These are phyloP conservation scores for Onygenales sp. DNA, from an alignment of 2,329 filamentous ascomycete genomes.

Conservation along the genomic window DNA sequence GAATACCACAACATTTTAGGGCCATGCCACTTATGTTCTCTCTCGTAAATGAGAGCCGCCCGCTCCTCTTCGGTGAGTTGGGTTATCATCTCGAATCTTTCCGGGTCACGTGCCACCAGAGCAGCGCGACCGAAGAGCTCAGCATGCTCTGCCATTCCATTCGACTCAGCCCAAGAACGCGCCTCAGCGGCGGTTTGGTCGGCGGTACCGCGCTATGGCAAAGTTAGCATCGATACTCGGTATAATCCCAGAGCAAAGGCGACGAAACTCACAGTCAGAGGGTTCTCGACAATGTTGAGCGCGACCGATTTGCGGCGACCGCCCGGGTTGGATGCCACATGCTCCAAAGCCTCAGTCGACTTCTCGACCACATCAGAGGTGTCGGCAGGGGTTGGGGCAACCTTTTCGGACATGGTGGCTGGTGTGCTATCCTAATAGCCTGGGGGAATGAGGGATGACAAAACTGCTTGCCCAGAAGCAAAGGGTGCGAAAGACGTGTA, in stretches of 20 bases:
- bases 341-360: not conserved
- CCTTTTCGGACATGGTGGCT: not conserved
- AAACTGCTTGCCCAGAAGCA: too few relatives aligned
- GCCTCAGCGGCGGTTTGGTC: not conserved
- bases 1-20: slow-evolving; percentile 27
- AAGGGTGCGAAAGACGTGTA: too few relatives aligned
- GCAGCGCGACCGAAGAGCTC: slow-evolving; percentile 43
- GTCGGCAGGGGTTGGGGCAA: not conserved
- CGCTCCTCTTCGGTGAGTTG: slow-evolving; percentile 46
- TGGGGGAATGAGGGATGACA: too few relatives aligned
- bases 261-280: not conserved
- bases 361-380: not conserved
- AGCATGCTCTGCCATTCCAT: not conserved
- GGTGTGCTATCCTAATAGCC: not conserved
- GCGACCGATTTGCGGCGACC: not conserved
- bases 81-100: slow-evolving; percentile 50
- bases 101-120: slow-evolving; percentile 61
- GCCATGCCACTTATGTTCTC: slow-evolving; percentile 26
- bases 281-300: not conserved
- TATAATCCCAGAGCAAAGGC: not conserved
- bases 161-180: not conserved
- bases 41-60: slow-evolving; percentile 31
- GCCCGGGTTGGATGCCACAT: not conserved
- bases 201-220: not conserved
- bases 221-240: not conserved